These are phyloP conservation scores for Kwoniella shandongensis DNA, from an alignment of 768 basidiomycete genomes.

Conservation along the genomic window DNA sequence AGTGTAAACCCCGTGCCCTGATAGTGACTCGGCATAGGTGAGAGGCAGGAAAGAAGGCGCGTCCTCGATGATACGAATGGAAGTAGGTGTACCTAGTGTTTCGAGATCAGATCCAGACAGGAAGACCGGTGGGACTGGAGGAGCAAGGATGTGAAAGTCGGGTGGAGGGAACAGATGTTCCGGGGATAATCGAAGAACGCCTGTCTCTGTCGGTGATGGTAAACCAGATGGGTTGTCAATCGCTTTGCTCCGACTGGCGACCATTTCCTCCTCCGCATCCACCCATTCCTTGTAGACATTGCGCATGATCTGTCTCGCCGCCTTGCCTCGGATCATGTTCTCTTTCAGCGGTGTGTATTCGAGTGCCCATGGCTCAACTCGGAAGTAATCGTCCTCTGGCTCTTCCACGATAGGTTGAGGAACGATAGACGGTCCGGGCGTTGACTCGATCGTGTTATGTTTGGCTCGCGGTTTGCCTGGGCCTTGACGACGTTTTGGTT, in stretches of 20 bases:
- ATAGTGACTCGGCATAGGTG: conserved; percentile 28
- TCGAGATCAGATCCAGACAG: conserved; percentile 30
- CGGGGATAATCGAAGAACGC: conserved; percentile 32
- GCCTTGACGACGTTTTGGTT: conserved; percentile 33
- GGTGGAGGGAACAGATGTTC: conserved; percentile 33
- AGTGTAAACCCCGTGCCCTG: conserved; percentile 37
- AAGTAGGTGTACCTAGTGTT: conserved; percentile 19
- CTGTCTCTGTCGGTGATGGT: conserved; percentile 46
- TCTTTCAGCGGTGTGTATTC: conserved; percentile 47
- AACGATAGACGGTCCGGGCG: conserved; percentile 12
- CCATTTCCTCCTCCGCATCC: conserved; percentile 36
- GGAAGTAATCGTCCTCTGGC: conserved; percentile 39
- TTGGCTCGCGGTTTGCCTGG: conserved; percentile 25
- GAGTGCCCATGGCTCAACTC: conserved; percentile 39
- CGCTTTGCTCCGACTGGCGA: conserved; percentile 14
- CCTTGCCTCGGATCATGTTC: conserved; percentile 33
- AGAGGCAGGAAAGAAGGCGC: conserved; percentile 41
- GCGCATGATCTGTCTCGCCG: conserved; percentile 30
- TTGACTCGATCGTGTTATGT: conserved; percentile 8
- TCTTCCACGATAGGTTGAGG: conserved; percentile 20
- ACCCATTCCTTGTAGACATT: conserved; percentile 45
- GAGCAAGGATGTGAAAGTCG: conserved; percentile 40
- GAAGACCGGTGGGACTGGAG: conserved; percentile 46
- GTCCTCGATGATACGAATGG: conserved; percentile 30
- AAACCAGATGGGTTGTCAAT: conserved; percentile 35